These are phyloP conservation scores for Pneumocystis wakefieldiae DNA, from an alignment of 1,139 yeast species.

Conservation along the genomic window DNA sequence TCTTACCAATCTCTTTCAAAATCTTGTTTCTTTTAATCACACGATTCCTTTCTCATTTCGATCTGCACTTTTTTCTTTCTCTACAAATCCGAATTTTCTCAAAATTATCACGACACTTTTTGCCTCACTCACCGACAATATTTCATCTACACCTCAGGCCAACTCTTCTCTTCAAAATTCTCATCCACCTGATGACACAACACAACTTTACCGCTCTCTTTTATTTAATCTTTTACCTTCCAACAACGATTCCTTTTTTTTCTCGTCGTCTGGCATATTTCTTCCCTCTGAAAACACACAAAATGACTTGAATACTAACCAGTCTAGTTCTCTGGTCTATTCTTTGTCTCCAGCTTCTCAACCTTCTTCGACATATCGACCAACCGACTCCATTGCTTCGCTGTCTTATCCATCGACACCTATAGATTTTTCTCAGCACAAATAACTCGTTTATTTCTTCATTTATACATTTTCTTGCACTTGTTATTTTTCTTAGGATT, in stretches of 20 bases:
- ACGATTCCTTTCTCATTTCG: not conserved
- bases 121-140: not conserved
- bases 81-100: not conserved
- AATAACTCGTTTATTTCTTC: not conserved
- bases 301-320: not conserved
- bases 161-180: not conserved
- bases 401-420: not conserved
- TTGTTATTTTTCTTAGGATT: not conserved
- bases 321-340: not conserved
- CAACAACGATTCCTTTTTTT: not conserved
- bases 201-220: not conserved
- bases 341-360: not conserved
- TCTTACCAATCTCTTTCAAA: not conserved
- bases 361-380: not conserved
- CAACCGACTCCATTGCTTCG: not conserved
- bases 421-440: not conserved
- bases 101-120: not conserved
- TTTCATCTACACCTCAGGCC: not conserved
- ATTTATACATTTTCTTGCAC: not conserved
- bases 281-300: not conserved
- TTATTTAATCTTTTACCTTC: not conserved
- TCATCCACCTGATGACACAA: not conserved
- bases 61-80: not conserved
- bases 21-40: not conserved
- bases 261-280: not conserved